Evolutionary conservation across 2,329 filamentous ascomycete species (phyloP), one percentile per base, ranked within the genome.

Genomic region (Hymenoscyphus fructigenus): DNA sequence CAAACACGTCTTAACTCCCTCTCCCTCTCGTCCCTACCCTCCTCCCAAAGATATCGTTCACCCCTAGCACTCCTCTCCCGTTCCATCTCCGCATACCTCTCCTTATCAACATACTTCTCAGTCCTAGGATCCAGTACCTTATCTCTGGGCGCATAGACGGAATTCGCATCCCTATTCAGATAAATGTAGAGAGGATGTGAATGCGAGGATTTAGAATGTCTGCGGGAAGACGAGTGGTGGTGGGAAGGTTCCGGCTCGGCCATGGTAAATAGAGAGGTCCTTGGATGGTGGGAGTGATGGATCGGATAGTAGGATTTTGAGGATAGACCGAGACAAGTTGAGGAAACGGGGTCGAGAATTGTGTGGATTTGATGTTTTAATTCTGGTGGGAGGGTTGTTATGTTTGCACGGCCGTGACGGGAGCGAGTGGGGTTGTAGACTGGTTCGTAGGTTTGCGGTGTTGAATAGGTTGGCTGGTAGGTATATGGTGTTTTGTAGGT

Each of bases 271-370:
- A 62, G 60, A 10, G 60, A 62, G 2, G 34, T 50, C 32, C 57
- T 57, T 20, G 60, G 60, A 17, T 62, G 34, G 12, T 62, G 34
- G 17, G 53, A 44, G 53, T 26, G 36, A 50, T 62, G 60, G 50
- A 62, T 62, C n/a, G 60, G 60, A 15, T 62, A 62, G 60, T 57
- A 62, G 36, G 57, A 55, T 14, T 38, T 34, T 20, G 60, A 62
- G 26, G 60, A 62, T 34, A 62, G 60, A 17, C 60, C 60, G 15
- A 62, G 60, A 57, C 60, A 62, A 5, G 60, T 58, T 28, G 50
- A 57, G 12, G 60, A 62, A 29, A 62, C 60, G 44, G 60, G 60
- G 36, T 62, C 60, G 23, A 62, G 53, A 6, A 23, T 23, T 23
- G 60, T 57, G 23, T 57, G 53, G 53, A 62, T 44, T 17, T 17